Percentiles rank a stretch among this genome's conserved stretches.
These are phyloP conservation scores for Prunus dulcis DNA, from an alignment of 306 rosid genomes.

Conservation along the genomic window DNA sequence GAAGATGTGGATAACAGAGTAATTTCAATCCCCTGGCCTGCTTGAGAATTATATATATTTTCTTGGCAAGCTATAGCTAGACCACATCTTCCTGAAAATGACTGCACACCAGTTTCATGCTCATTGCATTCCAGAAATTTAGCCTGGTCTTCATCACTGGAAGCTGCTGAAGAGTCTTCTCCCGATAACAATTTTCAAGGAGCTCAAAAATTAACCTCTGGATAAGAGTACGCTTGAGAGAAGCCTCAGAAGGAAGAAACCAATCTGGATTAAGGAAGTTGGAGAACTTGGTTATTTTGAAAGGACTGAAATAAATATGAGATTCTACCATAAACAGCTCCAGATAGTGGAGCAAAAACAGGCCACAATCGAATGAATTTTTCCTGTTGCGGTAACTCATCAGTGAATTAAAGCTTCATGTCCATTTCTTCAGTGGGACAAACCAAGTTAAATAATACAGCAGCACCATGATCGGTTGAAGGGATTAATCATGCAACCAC, in stretches of 20 bases:
- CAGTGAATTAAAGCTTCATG: too few species aligned
- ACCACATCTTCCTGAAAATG: conserved; percentile 36
- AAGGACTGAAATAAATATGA: conserved; percentile 75
- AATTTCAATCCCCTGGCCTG: conserved; percentile 61
- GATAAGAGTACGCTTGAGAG: conserved; percentile 80
- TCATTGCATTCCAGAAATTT: conserved; percentile 36
- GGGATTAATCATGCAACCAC: background rate
- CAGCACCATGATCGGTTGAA: background rate
- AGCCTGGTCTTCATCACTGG: conserved; percentile 39
- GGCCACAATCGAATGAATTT: conserved; percentile 87
- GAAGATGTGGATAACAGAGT: conserved; percentile 70
- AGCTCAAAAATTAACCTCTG: conserved; percentile 76
- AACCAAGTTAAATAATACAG: too few species aligned
- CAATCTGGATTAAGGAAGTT: conserved; percentile 71
- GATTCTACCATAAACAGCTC: conserved; percentile 82
- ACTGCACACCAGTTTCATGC: conserved; percentile 35
- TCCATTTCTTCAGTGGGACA: too few species aligned
- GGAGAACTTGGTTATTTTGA: conserved; percentile 61
- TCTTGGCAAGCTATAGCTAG: conserved; percentile 35
- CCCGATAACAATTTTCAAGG: conserved; percentile 45
- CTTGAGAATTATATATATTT: conserved; percentile 43
- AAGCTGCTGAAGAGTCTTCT: conserved; percentile 35
- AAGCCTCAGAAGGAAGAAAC: conserved; percentile 89
- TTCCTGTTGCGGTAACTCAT: conserved; percentile 86
- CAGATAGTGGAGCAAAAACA: conserved; percentile 89